Evolutionary conservation across 2,329 filamentous ascomycete genomes (phyloP).

Genomic region (Aureobasidium sp.): DNA sequence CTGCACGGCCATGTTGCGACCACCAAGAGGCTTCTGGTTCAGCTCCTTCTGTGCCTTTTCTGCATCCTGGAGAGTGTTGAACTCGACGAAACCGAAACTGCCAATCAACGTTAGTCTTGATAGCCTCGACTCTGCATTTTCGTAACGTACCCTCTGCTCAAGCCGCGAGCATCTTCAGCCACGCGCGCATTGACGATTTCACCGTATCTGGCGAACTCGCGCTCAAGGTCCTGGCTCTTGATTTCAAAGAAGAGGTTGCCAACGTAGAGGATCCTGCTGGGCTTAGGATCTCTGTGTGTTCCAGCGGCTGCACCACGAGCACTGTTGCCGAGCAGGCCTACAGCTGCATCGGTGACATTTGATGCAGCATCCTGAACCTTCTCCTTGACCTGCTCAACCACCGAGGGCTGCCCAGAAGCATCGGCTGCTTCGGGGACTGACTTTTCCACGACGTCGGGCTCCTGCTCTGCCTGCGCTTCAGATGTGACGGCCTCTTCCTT

Average conservation of each 20-base stretch:
- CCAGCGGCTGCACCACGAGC: conserved; percentile 21
- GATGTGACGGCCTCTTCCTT: conserved; percentile 21
- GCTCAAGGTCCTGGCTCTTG: conserved; percentile 51
- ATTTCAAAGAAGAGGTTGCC: conserved; percentile 66
- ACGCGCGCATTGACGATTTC: conserved; percentile 47
- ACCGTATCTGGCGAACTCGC: conserved; percentile 54
- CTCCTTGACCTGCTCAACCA: conserved; percentile 16
- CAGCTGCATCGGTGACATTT: conserved; percentile 20
- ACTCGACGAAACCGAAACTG: conserved; percentile 63
- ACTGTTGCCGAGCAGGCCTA: conserved; percentile 15
- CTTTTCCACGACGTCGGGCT: conserved; percentile 20
- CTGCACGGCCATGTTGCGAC: conserved; percentile 57
- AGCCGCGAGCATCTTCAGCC: conserved; percentile 53
- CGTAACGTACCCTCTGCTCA: conserved; percentile 59
- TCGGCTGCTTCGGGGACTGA: conserved; percentile 14
- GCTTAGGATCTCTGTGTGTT: conserved; percentile 18
- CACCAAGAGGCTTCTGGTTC: conserved; percentile 55
- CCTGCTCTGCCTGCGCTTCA: conserved; percentile 7
- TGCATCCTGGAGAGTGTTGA: conserved; percentile 47
- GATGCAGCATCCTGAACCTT: conserved; percentile 15
- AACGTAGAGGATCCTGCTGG: conserved; percentile 51
- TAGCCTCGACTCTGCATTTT: no score
- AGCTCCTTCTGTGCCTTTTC: conserved; percentile 49
- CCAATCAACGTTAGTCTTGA: conserved; percentile 4
- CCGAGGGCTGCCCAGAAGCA: not conserved